Conservation (phyloP, 306 rosid species). For the Mucuna pruriens region DNA sequence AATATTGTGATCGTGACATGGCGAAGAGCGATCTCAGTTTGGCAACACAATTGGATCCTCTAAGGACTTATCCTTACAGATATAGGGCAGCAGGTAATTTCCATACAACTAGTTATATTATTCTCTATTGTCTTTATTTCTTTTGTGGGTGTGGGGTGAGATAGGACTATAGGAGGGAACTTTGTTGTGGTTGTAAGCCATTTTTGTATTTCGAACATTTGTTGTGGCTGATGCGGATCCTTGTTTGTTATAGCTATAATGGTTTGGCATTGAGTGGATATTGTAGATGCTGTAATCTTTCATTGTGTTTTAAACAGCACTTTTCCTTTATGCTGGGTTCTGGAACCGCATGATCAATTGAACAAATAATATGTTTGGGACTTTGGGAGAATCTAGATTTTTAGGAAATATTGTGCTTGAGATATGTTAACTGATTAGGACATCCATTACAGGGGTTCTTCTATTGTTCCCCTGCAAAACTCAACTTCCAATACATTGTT, state of each 20-base stretch:
- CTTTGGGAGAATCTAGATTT: neutral
- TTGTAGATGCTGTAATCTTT: neutral
- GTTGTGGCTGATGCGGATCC: neutral
- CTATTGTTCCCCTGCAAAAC: neutral
- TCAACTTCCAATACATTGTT: neutral
- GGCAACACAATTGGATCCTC: neutral
- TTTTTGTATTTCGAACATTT: neutral
- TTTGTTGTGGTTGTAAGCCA: neutral
- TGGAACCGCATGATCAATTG: neutral
- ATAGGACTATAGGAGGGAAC: neutral
- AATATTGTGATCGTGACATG: constrained; percentile 14
- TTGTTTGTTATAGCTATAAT: neutral
- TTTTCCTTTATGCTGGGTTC: neutral
- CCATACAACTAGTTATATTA: neutral
- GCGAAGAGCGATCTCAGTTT: neutral
- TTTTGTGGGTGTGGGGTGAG: neutral
- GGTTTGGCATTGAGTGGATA: neutral
- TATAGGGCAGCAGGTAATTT: constrained; percentile 5
- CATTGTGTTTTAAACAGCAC: neutral
- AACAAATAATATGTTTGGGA: neutral
- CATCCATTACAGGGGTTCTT: neutral
- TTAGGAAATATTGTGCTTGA: neutral
- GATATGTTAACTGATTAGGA: neutral
- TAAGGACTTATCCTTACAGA: constrained; percentile 1
- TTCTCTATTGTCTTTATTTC: neutral